phyloP scores from a whole-genome alignment of 2,329 filamentous ascomycete genomes.

The Scedosporium boydii region DNA sequence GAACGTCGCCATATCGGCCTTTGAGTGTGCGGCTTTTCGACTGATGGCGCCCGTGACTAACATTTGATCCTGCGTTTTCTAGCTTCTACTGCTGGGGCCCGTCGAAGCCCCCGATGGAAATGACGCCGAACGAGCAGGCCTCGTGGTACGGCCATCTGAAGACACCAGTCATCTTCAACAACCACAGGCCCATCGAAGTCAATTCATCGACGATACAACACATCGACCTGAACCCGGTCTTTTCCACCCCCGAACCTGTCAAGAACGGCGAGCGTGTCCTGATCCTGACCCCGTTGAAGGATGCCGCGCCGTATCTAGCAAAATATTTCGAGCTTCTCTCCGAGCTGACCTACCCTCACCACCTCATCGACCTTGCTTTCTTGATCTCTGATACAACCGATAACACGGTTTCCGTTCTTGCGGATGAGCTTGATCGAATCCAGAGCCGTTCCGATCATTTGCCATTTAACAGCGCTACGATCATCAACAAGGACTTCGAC shows the following conservation, averaged over 20 bases:
- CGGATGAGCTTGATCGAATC: conserved; percentile 77
- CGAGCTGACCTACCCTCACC: conserved; percentile 85
- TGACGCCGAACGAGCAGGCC: conserved; percentile 83
- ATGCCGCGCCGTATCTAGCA: conserved; percentile 70
- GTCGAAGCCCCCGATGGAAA: conserved; percentile 88
- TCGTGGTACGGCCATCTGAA: conserved; percentile 82
- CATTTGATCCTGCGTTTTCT: conserved; percentile 10
- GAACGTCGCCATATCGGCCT: not conserved
- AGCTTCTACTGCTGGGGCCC: conserved; percentile 98
- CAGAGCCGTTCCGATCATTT: conserved; percentile 72
- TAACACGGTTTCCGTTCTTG: conserved; percentile 80
- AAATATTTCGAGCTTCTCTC: conserved; percentile 92
- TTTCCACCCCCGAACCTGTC: conserved; percentile 68
- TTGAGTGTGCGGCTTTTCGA: not conserved
- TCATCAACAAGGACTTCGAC: conserved; percentile 89
- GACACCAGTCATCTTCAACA: conserved; percentile 93
- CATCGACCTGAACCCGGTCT: conserved; percentile 76
- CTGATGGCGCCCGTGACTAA: not conserved
- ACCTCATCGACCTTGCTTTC: conserved; percentile 91
- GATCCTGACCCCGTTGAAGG: conserved; percentile 85
- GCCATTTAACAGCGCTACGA: conserved; percentile 74
- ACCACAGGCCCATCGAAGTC: conserved; percentile 78
- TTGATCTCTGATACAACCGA: conserved; percentile 86
- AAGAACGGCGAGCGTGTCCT: conserved; percentile 79
- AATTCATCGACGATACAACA: conserved; percentile 71